phyloP scores from a whole-genome alignment of 2,329 filamentous ascomycete genomes.

The Teratosphaeria gauchensis region DNA sequence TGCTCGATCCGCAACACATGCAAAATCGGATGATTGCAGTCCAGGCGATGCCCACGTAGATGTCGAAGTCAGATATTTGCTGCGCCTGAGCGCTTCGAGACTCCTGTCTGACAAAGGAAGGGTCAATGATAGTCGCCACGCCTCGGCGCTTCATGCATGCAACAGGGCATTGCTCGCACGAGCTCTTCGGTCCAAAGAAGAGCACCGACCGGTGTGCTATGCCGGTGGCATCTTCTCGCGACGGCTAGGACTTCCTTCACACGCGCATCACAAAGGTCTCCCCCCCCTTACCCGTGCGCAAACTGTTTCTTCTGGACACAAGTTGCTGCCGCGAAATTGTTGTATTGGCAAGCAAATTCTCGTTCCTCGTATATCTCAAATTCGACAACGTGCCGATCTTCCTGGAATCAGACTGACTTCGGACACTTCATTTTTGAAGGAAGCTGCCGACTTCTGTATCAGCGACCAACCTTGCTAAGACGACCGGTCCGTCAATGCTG shows the following conservation, averaged over 20 bases:
- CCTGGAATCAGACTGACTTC: background rate
- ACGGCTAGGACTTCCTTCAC: background rate
- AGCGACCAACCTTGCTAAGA: background rate
- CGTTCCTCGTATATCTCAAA: background rate
- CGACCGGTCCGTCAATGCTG: background rate
- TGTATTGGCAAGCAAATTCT: background rate
- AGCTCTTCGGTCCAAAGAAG: background rate
- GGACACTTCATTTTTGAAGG: background rate
- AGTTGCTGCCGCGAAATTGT: background rate
- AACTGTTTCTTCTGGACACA: background rate
- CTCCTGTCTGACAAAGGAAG: background rate
- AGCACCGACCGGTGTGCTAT: background rate
- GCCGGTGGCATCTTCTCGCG: background rate
- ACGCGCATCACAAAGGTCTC: background rate
- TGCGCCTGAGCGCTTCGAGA: background rate
- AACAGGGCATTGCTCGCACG: background rate
- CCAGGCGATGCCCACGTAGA: background rate
- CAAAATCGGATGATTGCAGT: background rate
- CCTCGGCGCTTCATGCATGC: background rate
- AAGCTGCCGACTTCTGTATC: background rate
- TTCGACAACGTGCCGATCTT: background rate
- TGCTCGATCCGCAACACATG: no score
- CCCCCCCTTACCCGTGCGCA: background rate
- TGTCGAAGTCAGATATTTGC: background rate
- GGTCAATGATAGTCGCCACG: background rate